Evolutionary conservation across 495 filamentous ascomycete genomes (phyloP).

Genomic region (Penicilliopsis zonata): DNA sequence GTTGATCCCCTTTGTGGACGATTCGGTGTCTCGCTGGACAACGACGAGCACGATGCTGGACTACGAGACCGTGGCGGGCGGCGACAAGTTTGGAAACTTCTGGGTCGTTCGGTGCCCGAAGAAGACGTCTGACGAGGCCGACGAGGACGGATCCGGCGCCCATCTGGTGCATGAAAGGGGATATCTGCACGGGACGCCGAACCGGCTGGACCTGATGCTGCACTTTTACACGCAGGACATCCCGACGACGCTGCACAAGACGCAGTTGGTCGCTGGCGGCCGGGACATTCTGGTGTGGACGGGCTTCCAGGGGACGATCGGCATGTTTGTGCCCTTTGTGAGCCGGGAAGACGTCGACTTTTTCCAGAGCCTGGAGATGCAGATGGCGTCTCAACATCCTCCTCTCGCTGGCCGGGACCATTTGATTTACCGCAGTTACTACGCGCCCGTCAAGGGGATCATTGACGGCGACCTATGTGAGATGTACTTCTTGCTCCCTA

Average conservation of each 20-base stretch:
- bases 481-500: constrained; percentile 67
- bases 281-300: constrained; percentile 88
- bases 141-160: constrained; percentile 84
- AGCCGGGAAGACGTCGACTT: constrained; percentile 92
- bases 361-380: constrained; percentile 85
- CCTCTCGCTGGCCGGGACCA: constrained; percentile 88
- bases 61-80: constrained; percentile 90
- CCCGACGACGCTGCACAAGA: constrained; percentile 80
- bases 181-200: constrained; percentile 81
- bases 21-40: constrained; percentile 79
- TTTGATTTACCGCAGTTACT: constrained; percentile 88
- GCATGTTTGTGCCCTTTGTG: constrained; percentile 81
- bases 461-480: constrained; percentile 99
- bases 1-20: constrained; percentile 85
- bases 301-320: constrained; percentile 86
- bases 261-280: constrained; percentile 80
- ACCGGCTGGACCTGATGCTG: constrained; percentile 69
- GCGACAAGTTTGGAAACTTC: constrained; percentile 95
- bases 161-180: constrained; percentile 78
- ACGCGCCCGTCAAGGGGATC: constrained; percentile 91
- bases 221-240: constrained; percentile 91
- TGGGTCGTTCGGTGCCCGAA: constrained; percentile 84
- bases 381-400: constrained; percentile 71
- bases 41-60: constrained; percentile 86
- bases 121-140: constrained; percentile 75